Evolutionary conservation across 257 asterid genomes (phyloP).

Genomic region (Solanum medicagineum): DNA sequence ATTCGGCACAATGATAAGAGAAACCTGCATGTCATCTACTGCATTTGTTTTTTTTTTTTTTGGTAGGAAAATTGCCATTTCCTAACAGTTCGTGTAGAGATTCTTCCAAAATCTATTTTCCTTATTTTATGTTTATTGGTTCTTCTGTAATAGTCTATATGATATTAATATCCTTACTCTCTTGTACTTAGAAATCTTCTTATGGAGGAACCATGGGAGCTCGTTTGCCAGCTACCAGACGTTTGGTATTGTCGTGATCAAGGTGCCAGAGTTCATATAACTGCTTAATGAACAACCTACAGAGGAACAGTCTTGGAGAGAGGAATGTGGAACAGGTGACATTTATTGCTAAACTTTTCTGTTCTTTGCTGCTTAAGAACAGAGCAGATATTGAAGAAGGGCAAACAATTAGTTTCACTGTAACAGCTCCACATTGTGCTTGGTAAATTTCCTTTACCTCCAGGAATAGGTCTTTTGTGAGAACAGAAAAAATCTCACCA

Average conservation of each 20-base stretch:
- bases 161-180: background rate
- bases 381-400: background rate
- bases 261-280: conserved; percentile 13
- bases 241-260: conserved; percentile 6
- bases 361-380: background rate
- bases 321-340: conserved; percentile 50
- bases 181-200: background rate
- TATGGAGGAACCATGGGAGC: conserved; percentile 1
- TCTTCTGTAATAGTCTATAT: background rate
- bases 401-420: background rate
- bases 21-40: background rate
- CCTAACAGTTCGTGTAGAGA: background rate
- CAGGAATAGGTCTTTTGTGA: background rate
- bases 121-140: background rate
- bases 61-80: background rate
- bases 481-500: background rate
- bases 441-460: background rate
- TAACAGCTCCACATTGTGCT: background rate
- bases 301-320: conserved; percentile 34
- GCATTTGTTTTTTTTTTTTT: background rate
- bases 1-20: background rate
- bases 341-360: background rate
- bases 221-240: conserved; percentile 3
- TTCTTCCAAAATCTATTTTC: background rate
- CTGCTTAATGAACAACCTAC: conserved; percentile 41